Evolutionary conservation across 306 rosid genomes (phyloP).

Genomic region (Aeschynomene evenia): DNA sequence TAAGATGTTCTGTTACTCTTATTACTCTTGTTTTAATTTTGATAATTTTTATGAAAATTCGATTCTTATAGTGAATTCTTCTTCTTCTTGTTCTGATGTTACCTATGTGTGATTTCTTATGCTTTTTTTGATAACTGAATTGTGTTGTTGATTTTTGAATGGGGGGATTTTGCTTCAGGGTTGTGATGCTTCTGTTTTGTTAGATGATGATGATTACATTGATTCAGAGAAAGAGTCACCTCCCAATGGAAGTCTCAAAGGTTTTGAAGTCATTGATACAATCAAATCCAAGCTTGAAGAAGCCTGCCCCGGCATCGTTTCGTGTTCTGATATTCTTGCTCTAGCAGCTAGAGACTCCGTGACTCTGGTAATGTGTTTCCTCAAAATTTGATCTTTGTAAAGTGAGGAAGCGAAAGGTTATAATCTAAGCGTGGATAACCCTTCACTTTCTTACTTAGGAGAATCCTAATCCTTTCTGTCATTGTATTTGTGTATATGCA

Average conservation of each 20-base stretch:
- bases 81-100: neutral
- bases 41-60: neutral
- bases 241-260: slow-evolving; percentile 38
- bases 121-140: neutral
- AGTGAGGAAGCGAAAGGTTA: too few species aligned
- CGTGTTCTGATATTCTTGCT: slow-evolving; percentile 50
- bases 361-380: slow-evolving; percentile 26
- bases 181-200: slow-evolving; percentile 47
- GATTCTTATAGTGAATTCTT: neutral
- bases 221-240: slow-evolving; percentile 40
- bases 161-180: slow-evolving; percentile 36
- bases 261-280: slow-evolving; percentile 39
- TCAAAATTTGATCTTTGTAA: too few species aligned
- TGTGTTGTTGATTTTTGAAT: slow-evolving; percentile 17
- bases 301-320: slow-evolving; percentile 43
- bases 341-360: slow-evolving; percentile 49
- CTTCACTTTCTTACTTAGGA: too few species aligned
- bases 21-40: neutral
- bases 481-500: neutral
- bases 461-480: neutral
- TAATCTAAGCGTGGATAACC: too few species aligned
- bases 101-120: neutral
- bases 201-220: slow-evolving; percentile 37
- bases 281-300: slow-evolving; percentile 44
- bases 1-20: neutral